Conservation (phyloP, 805 yeast species). For the Cyberlindnera suaveolens region DNA sequence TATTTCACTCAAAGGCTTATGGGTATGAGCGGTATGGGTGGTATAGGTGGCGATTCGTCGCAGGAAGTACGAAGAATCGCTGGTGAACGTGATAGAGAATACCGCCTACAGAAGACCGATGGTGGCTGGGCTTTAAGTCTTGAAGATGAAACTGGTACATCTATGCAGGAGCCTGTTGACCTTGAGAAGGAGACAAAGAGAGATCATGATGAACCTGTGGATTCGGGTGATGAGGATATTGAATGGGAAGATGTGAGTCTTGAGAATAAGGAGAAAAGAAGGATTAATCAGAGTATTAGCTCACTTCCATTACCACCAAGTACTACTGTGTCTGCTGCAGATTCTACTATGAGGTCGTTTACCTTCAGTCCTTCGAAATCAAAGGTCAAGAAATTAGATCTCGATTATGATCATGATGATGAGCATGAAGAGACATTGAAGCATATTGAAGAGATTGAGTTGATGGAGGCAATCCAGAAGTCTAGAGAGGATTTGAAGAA, state of each 20-base stretch:
- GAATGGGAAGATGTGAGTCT: constrained; percentile 71
- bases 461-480: constrained; percentile 33
- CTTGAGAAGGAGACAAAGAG: constrained; percentile 27
- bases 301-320: constrained; percentile 33
- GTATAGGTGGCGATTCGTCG: constrained; percentile 50
- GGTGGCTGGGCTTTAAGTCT: constrained; percentile 82
- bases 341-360: constrained; percentile 15
- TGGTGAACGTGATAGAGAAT: constrained; percentile 74
- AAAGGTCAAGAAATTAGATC: constrained; percentile 7
- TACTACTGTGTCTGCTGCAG: constrained; percentile 8
- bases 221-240: constrained; percentile 28
- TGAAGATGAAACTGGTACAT: constrained; percentile 32
- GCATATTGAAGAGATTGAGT: constrained; percentile 29
- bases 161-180: constrained; percentile 40
- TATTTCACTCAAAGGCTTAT: constrained; percentile 82
- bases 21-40: constrained; percentile 82
- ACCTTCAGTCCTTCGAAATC: constrained; percentile 18
- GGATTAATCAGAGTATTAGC: constrained; percentile 36
- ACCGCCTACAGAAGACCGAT: constrained; percentile 66
- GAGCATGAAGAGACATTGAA: constrained; percentile 18
- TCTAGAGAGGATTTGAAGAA: constrained; percentile 44
- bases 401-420: constrained; percentile 16
- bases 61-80: constrained; percentile 51
- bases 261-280: constrained; percentile 18
- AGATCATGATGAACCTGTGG: constrained; percentile 9